Conservation (phyloP, 306 rosid species). For the Casuarina glauca region DNA sequence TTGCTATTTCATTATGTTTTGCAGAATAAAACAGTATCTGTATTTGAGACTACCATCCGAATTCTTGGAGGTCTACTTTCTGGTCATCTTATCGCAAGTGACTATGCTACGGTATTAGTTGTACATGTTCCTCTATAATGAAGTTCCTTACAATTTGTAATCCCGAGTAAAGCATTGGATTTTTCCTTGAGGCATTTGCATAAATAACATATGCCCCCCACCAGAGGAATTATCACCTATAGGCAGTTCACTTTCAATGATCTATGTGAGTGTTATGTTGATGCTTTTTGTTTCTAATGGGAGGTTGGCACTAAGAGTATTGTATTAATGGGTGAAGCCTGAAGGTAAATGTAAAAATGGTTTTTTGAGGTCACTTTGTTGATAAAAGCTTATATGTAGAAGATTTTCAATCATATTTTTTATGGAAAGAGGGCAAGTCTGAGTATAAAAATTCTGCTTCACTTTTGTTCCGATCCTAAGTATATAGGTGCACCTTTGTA, state of each 20-base stretch:
- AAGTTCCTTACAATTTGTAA: slow-evolving; percentile 6
- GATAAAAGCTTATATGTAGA: not conserved
- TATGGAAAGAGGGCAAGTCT: not conserved
- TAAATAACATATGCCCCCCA: not conserved
- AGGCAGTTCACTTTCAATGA: not conserved
- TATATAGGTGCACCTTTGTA: not conserved
- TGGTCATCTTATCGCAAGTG: slow-evolving; percentile 87
- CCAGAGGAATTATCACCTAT: not conserved
- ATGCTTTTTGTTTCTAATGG: not conserved
- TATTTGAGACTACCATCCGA: slow-evolving; percentile 89
- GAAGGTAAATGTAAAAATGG: not conserved
- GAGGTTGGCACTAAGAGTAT: not conserved
- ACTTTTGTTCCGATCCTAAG: not conserved
- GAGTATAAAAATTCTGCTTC: not conserved
- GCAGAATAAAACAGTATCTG: slow-evolving; percentile 95
- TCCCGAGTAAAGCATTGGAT: not conserved
- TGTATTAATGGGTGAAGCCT: not conserved
- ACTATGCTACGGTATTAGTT: slow-evolving; percentile 79
- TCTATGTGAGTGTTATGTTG: not conserved
- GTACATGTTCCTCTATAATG: slow-evolving; percentile 2
- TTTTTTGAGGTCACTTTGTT: not conserved
- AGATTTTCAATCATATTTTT: not conserved
- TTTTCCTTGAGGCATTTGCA: not conserved
- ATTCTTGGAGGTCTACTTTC: slow-evolving; percentile 92
- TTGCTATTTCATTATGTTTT: slow-evolving; percentile 16